Conservation (phyloP, 768 basidiomycete species). For the Auriscalpium microsporum region DNA sequence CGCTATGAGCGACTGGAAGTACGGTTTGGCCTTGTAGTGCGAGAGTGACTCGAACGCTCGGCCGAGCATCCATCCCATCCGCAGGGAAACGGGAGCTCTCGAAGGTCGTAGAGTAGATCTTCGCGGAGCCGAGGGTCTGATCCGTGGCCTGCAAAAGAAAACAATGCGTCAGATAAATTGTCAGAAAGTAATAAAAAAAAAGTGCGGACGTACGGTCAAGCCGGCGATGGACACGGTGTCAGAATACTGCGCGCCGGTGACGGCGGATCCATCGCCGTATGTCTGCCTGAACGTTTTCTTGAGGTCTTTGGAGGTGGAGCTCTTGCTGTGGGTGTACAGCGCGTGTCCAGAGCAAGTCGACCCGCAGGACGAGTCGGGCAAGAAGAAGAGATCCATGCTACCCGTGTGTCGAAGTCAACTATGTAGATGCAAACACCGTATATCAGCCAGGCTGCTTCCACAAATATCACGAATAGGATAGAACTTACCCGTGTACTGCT, state of each 20-base stretch:
- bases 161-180: neutral
- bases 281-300: neutral
- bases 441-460: neutral
- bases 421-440: neutral
- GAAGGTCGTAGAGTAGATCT: neutral
- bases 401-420: constrained; percentile 3
- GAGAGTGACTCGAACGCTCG: neutral
- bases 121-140: neutral
- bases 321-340: neutral
- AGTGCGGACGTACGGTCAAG: neutral
- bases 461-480: neutral
- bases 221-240: constrained; percentile 1
- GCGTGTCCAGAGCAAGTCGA: neutral
- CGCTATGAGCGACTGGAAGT: neutral
- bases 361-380: neutral
- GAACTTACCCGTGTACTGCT: constrained; percentile 1
- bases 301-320: neutral
- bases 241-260: neutral
- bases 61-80: neutral
- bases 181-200: neutral
- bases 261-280: neutral
- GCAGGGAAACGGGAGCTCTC: neutral
- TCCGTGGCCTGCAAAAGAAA: neutral
- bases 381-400: neutral
- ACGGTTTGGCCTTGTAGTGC: neutral